Evolutionary conservation across 331 rosid species (phyloP), one percentile per base, ranked within the genome.

Genomic region (Erythrophleum ivorense): DNA sequence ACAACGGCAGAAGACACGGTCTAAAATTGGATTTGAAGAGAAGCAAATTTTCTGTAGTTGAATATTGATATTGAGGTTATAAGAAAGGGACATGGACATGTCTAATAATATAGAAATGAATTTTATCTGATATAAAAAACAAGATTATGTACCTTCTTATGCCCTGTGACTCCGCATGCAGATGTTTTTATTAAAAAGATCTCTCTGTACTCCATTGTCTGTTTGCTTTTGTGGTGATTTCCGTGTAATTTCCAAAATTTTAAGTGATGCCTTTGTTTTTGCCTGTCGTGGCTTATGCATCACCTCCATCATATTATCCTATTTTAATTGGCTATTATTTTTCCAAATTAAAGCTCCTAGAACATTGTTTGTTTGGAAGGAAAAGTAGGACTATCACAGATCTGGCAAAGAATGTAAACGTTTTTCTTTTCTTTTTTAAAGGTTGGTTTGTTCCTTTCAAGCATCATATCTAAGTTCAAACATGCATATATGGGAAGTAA

Each of bases 161-260:
- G 74, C 36, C n/a, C 74, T 50, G 74, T 69, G 74, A 69, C 55
- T 67, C 53, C 18, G 34, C 73, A 67, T 67, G 73, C 53, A 18
- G 11, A 9, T 67, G 34, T 18, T n/a, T 36, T 18, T 9, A 16
- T 36, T 6, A 13, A 18, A 5, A 18, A 1, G 3, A 40, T 66
- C 19, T 41, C 8, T 40, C 15, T 38, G 33, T 65, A 65, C 48
- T 65, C 52, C 21, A 18, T 66, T 40, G 50, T 66, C 50, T 18
- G 18, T 40, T 67, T 16, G 31, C 34, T 10, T n/a, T 41, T 67
- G 53, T 41, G 73, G 73, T 18, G 50, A 75, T 13, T 81, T 66
- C 62, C 80, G 53, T 66, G 76, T 41, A 74, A 66, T 41, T 65
- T 75, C 76, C 77, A 65, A 54, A 31, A 13, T 75, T 73, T 29